Conservation (phyloP, 192 early-diverging fungal species). For the Funneliformis geosporum region DNA sequence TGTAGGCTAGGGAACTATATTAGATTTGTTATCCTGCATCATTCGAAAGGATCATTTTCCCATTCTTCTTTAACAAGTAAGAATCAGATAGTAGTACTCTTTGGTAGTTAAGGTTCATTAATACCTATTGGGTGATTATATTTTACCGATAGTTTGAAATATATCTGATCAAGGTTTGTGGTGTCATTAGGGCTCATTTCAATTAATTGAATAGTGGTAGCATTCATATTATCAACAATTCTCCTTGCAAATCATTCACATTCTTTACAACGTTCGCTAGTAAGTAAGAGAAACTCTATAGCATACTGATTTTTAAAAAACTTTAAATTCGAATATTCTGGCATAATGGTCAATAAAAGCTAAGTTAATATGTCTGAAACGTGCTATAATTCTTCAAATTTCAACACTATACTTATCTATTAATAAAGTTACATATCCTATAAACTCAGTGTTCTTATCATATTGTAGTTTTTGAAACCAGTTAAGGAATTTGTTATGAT, state of each 20-base stretch:
- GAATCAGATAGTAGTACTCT: too few relatives aligned
- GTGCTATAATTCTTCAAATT: background rate
- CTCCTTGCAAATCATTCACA: background rate
- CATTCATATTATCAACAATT: too few relatives aligned
- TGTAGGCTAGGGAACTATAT: background rate
- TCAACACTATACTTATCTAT: too few relatives aligned
- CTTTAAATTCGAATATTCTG: too few relatives aligned
- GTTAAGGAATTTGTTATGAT: too few relatives aligned
- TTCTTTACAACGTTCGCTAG: background rate
- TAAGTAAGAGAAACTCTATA: too few relatives aligned
- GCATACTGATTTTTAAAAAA: too few relatives aligned
- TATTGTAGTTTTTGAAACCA: background rate
- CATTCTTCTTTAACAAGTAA: background rate
- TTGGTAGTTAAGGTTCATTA: too few relatives aligned
- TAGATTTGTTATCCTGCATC: background rate
- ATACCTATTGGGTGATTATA: background rate
- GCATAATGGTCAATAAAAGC: background rate
- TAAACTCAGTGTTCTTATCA: background rate
- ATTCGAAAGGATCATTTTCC: conserved; percentile 1
- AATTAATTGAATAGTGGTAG: background rate
- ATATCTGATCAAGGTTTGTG: background rate
- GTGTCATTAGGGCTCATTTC: background rate
- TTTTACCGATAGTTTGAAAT: background rate
- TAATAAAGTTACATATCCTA: background rate
- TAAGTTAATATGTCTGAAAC: background rate